Percentiles rank a stretch among this genome's conserved stretches.
Conservation (phyloP, 2,329 filamentous ascomycete genomes). For the Colletotrichum sp. region DNA sequence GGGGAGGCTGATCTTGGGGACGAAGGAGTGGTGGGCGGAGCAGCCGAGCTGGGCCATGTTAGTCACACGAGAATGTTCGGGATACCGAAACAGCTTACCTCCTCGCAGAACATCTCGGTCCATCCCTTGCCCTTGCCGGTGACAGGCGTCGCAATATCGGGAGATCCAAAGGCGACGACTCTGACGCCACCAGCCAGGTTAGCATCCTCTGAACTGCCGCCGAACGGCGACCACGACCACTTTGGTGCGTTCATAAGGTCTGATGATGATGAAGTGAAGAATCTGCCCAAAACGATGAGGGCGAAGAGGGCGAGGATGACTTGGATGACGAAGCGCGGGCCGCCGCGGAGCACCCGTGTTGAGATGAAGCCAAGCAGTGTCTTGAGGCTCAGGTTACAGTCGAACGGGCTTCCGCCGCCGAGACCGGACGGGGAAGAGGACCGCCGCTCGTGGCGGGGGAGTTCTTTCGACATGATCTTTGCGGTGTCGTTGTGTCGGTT, state of each 20-base stretch:
- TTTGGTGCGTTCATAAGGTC: background rate
- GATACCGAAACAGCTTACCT: conserved; percentile 36
- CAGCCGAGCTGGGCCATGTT: conserved; percentile 47
- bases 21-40: conserved; percentile 48
- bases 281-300: conserved; percentile 29
- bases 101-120: conserved; percentile 53
- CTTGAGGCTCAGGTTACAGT: conserved; percentile 22
- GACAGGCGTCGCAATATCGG: conserved; percentile 45
- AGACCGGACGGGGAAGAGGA: background rate
- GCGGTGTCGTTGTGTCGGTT: background rate
- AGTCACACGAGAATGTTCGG: background rate
- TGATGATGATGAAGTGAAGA: conserved; percentile 24
- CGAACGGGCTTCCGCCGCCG: background rate
- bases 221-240: conserved; percentile 18
- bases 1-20: conserved; percentile 50
- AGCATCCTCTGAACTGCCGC: background rate
- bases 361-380: conserved; percentile 44
- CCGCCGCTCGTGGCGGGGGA: conserved; percentile 12
- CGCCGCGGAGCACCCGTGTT: conserved; percentile 42
- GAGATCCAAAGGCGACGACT: conserved; percentile 56
- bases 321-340: conserved; percentile 32
- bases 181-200: conserved; percentile 41
- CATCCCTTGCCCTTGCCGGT: conserved; percentile 38
- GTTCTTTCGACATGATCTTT: conserved; percentile 3
- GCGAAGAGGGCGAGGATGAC: conserved; percentile 20